These are phyloP conservation scores for Dianthus caryophyllus DNA, from an alignment of 148 eudicot species.

Conservation along the genomic window DNA sequence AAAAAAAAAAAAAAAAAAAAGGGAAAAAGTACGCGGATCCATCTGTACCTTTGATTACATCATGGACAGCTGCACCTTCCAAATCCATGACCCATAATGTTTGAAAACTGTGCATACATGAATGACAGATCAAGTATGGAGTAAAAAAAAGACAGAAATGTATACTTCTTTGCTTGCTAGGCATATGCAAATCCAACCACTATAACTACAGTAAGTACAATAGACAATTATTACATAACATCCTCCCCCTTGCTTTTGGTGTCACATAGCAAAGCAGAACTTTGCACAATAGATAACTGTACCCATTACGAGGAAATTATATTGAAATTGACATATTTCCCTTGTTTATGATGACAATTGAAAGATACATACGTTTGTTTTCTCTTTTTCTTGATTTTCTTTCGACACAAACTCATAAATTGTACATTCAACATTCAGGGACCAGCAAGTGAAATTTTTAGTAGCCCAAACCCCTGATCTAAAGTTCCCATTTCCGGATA, in stretches of 20 bases:
- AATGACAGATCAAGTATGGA: background rate
- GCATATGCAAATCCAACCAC: background rate
- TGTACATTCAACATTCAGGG: background rate
- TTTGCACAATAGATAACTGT: background rate
- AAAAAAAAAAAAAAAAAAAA: background rate
- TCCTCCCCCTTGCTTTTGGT: background rate
- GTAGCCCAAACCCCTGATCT: background rate
- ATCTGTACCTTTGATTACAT: constrained; percentile 54
- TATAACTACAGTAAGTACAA: background rate
- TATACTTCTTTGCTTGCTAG: background rate
- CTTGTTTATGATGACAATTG: background rate
- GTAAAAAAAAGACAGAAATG: too few relatives aligned
- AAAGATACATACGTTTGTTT: background rate
- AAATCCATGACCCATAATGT: constrained; percentile 78
- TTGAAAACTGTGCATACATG: constrained; percentile 49
- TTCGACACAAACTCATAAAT: background rate
- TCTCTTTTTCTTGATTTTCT: background rate
- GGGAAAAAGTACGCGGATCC: background rate
- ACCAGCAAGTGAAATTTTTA: background rate
- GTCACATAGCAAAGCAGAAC: background rate
- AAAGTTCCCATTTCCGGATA: background rate
- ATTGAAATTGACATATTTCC: background rate
- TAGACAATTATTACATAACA: background rate
- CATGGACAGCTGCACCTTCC: constrained; percentile 48
- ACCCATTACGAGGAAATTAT: background rate